Conservation (phyloP, 441 rosid genomes). For the Hura crepitans region DNA sequence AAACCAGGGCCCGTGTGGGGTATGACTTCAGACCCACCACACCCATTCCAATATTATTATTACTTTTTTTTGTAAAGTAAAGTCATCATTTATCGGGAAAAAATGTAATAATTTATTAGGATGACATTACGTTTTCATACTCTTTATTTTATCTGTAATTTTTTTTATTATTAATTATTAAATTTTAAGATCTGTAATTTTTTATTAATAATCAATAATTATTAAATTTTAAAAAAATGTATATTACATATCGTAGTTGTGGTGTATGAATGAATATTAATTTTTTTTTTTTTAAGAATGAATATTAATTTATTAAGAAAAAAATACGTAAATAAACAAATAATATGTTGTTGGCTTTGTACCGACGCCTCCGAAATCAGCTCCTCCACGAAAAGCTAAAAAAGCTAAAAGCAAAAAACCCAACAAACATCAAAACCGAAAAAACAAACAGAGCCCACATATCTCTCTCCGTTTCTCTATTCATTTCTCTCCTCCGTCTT, state of each 20-base stretch:
- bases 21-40: neutral
- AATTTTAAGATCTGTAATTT: too few species aligned
- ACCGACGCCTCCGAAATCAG: conserved; percentile 16
- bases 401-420: neutral
- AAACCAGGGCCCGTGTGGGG: neutral
- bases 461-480: neutral
- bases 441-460: neutral
- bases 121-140: too few species aligned
- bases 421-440: neutral
- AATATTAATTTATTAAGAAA: too few species aligned
- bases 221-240: too few species aligned
- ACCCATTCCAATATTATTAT: neutral
- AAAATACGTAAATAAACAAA: neutral
- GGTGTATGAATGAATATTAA: too few species aligned
- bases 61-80: neutral
- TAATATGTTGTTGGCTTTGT: conserved; percentile 16
- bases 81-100: too few species aligned
- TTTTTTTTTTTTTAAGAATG: too few species aligned
- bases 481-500: neutral
- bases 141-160: too few species aligned
- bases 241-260: too few species aligned
- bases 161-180: too few species aligned
- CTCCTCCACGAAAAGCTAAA: conserved; percentile 12
- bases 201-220: too few species aligned
- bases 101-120: too few species aligned